phyloP scores from a whole-genome alignment of 2,329 filamentous ascomycete species.

The Fusarium citri region DNA sequence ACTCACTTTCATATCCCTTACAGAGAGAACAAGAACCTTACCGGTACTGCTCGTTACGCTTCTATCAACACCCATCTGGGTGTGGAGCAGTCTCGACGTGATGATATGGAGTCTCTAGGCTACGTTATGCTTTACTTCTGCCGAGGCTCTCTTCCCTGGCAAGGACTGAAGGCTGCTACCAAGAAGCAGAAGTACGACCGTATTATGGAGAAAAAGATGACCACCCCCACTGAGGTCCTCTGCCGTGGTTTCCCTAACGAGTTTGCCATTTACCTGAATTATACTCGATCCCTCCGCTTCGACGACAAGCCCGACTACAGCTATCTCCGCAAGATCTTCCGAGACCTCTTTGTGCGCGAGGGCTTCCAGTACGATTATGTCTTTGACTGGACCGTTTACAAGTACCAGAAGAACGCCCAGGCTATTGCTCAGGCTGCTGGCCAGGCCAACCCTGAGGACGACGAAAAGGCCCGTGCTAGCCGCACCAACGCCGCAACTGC shows the following conservation, averaged over 20 bases:
- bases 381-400: conserved; percentile 99
- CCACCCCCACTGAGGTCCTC: conserved; percentile 96
- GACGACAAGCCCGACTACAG: conserved; percentile 99
- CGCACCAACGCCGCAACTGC: conserved; percentile 74
- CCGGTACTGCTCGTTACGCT: conserved; percentile 97
- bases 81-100: conserved; percentile 98
- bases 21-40: conserved; percentile 99
- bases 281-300: conserved; percentile 97
- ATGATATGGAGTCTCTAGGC: conserved; percentile 98
- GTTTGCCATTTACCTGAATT: conserved; percentile 99
- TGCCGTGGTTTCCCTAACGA: conserved; percentile 99
- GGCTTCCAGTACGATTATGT: conserved; percentile 99
- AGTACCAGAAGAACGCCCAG: conserved; percentile 99
- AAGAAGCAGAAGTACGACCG: conserved; percentile 99
- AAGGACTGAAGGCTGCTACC: conserved; percentile 96
- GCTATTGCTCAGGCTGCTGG: conserved; percentile 87
- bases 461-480: conserved; percentile 79
- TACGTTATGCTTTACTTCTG: conserved; percentile 99
- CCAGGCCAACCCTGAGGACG: conserved; percentile 74
- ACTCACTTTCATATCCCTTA: conserved; percentile 99
- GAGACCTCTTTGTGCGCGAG: conserved; percentile 97
- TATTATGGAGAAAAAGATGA: conserved; percentile 99
- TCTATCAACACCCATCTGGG: conserved; percentile 99
- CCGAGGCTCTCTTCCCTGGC: conserved; percentile 98
- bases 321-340: conserved; percentile 99